A percentile compares a stretch with the other conserved stretches of the same genome.
Conservation (phyloP, 2,329 filamentous ascomycete genomes). For the Monosporascus sp. region DNA sequence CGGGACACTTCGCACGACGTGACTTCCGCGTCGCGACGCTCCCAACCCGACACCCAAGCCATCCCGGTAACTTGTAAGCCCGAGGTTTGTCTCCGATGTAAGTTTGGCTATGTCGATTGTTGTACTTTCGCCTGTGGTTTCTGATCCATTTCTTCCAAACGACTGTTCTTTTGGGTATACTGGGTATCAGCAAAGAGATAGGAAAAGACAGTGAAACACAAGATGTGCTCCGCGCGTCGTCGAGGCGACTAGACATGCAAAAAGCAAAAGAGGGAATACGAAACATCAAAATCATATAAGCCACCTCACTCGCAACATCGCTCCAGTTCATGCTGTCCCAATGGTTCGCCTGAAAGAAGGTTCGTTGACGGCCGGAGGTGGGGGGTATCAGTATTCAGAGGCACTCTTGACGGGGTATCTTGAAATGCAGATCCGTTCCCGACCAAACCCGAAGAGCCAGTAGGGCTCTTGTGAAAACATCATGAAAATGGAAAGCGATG, state of each 20-base stretch:
- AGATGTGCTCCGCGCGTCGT: conserved; percentile 21
- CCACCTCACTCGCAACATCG: conserved; percentile 18
- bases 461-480: conserved; percentile 26
- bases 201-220: conserved; percentile 24
- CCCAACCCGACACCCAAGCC: conserved; percentile 10
- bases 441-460: conserved; percentile 27
- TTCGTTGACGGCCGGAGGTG: conserved; percentile 15
- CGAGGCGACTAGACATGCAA: conserved; percentile 24
- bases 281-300: conserved; percentile 23
- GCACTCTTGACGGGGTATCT: conserved; percentile 30
- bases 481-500: conserved; percentile 7
- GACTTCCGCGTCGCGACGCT: conserved; percentile 14
- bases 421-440: conserved; percentile 33
- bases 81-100: not conserved
- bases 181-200: conserved; percentile 31
- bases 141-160: conserved; percentile 22
- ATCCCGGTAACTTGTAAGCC: not conserved
- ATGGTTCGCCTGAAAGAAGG: conserved; percentile 14
- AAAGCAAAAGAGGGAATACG: conserved; percentile 17
- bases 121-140: conserved; percentile 11
- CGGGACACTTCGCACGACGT: conserved; percentile 14
- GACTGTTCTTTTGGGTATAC: conserved; percentile 29
- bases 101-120: not conserved
- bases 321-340: conserved; percentile 14
- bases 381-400: conserved; percentile 29